Base-by-base conservation (phyloP, 2,329 filamentous ascomycete species). In the Aspergillus fischeri region DNA sequence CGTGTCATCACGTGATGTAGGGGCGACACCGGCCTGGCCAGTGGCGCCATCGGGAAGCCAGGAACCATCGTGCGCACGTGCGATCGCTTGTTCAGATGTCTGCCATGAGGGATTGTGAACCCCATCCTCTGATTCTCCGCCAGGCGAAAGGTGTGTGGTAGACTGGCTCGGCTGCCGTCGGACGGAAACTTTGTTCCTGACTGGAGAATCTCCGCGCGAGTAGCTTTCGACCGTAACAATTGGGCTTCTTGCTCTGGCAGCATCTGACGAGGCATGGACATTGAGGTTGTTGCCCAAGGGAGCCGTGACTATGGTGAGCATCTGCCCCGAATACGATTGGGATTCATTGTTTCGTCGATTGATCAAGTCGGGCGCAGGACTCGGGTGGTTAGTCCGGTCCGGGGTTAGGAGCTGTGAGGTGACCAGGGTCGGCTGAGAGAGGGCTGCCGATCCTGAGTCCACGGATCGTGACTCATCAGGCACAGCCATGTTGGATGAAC, bases 11-110 rank as follows among this genome's bases (percentile, higher is more conserved):
- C 82, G 76, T 38, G 76, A 71, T 5, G 71, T 65, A 8, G 82
- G 82, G 41, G 74, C 77, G 32, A 83, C 63, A 11, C 81, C 80
- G 49, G 70, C 69, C 51, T 79, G 76, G 9, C 76, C 75, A 20
- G 74, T 77, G 4, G 59, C 58, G 24, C 64, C 55, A 52, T 74
- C 69, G 3, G 66, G 69, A 20, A 76, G 60, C 80, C 80, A 82
- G 1, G 77, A 77, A 3, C 80, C 80, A 65, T 81, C 75, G 7
- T 74, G 70, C 8, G 74, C 72, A 45, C 78, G 75, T 21, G 62
- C 59, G 20, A 70, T 62, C 1, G 68, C 63, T 8, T 61, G 53
- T 17, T 56, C 62, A 65, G 53, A 56, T 59, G 42, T 61, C 53
- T 65, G 61, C 38, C 60, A 50, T 8, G 64, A 57, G 32, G 65